Conservation (phyloP, 2,329 filamentous ascomycete species). For the Colletotrichum agaves region DNA sequence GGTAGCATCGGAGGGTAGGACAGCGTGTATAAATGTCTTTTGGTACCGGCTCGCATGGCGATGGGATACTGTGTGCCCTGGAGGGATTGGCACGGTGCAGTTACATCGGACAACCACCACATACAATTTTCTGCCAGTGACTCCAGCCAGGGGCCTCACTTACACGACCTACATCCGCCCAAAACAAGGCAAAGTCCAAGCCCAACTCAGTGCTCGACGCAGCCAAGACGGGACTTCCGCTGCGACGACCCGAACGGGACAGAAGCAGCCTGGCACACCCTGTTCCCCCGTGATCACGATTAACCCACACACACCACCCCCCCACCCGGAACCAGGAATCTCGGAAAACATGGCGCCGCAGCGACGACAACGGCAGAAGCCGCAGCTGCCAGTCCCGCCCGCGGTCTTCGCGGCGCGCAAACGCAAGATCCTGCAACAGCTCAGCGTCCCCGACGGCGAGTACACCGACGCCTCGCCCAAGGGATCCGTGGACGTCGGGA, state of each 20-base stretch:
- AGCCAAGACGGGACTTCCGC: neutral
- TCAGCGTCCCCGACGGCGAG: constrained; percentile 73
- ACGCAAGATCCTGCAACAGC: constrained; percentile 74
- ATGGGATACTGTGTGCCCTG: neutral
- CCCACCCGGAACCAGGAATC: neutral
- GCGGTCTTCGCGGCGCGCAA: constrained; percentile 71
- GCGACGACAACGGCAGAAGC: neutral
- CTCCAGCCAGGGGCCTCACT: constrained; percentile 19
- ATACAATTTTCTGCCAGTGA: constrained; percentile 11
- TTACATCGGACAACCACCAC: constrained; percentile 15
- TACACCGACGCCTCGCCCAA: constrained; percentile 91
- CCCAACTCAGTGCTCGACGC: neutral
- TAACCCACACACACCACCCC: too few relatives aligned
- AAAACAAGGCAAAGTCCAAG: neutral
- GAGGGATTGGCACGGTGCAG: neutral
- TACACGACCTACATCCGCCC: constrained; percentile 18
- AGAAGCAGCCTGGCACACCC: neutral
- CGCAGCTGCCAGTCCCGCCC: constrained; percentile 44
- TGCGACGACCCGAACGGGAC: neutral
- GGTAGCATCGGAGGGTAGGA: constrained; percentile 26
- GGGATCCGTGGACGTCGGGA: constrained; percentile 83
- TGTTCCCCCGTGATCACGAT: neutral
- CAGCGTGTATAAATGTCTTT: constrained; percentile 15
- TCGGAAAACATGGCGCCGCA: constrained; percentile 22
- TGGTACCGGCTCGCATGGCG: constrained; percentile 23